Evolutionary conservation across 495 filamentous ascomycete species (phyloP).

Genomic region (Trichoderma gamsii): DNA sequence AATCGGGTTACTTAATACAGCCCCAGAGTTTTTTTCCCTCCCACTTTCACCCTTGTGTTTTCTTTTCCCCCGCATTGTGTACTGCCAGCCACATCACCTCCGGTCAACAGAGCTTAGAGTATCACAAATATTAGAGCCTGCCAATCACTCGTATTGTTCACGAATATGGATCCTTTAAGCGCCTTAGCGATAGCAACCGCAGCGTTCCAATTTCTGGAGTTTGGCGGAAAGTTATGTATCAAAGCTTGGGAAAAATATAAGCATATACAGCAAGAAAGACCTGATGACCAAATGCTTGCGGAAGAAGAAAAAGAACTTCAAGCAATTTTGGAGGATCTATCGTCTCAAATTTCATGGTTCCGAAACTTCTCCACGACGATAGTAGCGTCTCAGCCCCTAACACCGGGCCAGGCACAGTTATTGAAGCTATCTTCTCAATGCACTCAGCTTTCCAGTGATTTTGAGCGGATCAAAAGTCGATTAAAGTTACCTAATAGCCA

Average conservation of each 20-base stretch:
- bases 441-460: neutral
- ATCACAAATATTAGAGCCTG: neutral
- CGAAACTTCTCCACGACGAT: neutral
- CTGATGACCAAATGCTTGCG: neutral
- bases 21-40: too few species aligned
- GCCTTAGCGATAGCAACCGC: neutral
- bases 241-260: neutral
- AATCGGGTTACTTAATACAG: too few species aligned
- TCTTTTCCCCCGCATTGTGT: too few species aligned
- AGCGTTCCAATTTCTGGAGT: neutral
- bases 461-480: neutral
- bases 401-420: neutral
- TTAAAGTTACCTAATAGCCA: neutral
- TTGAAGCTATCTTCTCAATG: neutral
- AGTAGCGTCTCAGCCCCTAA: neutral
- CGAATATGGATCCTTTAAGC: neutral
- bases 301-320: neutral
- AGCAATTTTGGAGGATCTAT: neutral
- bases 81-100: neutral
- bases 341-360: neutral
- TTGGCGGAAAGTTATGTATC: neutral
- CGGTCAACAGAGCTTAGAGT: neutral
- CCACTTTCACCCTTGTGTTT: too few species aligned
- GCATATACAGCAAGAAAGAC: neutral
- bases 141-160: neutral